These are phyloP conservation scores for Helichrysum umbraculigerum DNA, from an alignment of 129 eudicot genomes.

Conservation along the genomic window DNA sequence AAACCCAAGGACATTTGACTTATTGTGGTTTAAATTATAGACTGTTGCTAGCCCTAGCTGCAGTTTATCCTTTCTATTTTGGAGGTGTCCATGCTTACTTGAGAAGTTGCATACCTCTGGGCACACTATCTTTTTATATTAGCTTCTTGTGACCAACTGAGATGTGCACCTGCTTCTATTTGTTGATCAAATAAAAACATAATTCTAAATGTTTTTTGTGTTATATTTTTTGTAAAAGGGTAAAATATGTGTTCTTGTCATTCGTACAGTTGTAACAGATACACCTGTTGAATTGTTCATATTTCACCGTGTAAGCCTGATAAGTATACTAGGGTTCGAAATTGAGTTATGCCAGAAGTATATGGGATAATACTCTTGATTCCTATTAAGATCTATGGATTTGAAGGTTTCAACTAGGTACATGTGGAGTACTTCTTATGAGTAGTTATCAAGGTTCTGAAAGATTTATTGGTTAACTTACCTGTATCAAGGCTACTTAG, in stretches of 20 bases:
- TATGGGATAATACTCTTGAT: background rate
- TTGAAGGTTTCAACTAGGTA: background rate
- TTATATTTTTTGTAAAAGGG: too few relatives aligned
- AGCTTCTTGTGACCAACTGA: background rate
- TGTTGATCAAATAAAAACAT: background rate
- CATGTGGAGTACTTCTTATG: background rate
- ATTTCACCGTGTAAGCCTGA: background rate
- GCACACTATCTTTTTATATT: background rate
- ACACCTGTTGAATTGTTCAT: background rate
- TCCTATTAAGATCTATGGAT: background rate
- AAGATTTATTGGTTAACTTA: background rate
- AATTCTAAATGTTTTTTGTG: background rate
- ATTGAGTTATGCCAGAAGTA: background rate
- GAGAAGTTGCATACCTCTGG: background rate
- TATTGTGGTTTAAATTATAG: too few relatives aligned
- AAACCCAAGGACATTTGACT: too few relatives aligned
- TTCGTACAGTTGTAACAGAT: background rate
- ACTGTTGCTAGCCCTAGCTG: too few relatives aligned
- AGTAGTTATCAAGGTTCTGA: background rate
- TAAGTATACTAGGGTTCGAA: background rate
- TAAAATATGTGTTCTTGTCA: too few relatives aligned
- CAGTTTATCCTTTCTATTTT: background rate
- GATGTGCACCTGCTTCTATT: background rate
- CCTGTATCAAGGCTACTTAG: background rate
- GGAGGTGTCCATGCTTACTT: background rate